These are phyloP conservation scores for Paecilomyces niveus DNA, from an alignment of 2,329 filamentous ascomycete species.

Conservation along the genomic window DNA sequence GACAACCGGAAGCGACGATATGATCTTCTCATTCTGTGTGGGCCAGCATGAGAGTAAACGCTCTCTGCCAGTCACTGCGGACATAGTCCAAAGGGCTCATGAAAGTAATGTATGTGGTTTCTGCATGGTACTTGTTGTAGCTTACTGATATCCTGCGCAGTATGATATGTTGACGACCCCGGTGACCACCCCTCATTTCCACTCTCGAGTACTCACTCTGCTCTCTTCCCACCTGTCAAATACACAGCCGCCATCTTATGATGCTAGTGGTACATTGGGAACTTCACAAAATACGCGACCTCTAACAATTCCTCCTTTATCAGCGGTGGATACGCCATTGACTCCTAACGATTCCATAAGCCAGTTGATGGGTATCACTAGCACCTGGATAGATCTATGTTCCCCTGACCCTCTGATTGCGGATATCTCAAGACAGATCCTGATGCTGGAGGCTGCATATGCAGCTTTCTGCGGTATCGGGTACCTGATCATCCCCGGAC, in stretches of 20 bases:
- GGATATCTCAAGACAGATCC: conserved; percentile 78
- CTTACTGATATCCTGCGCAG: conserved; percentile 27
- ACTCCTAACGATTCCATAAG: conserved; percentile 74
- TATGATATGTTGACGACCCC: conserved; percentile 60
- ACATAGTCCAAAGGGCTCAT: conserved; percentile 49
- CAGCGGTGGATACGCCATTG: conserved; percentile 51
- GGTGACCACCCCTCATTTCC: conserved; percentile 55
- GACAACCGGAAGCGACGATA: conserved; percentile 24
- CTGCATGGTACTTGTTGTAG: neutral
- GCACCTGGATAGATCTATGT: conserved; percentile 85
- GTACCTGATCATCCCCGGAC: conserved; percentile 75
- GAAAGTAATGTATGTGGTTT: conserved; percentile 44
- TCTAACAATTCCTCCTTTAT: conserved; percentile 34
- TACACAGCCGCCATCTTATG: conserved; percentile 27
- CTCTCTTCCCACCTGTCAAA: conserved; percentile 46
- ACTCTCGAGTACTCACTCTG: conserved; percentile 49
- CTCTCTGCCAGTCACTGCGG: conserved; percentile 39
- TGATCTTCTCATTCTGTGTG: conserved; percentile 48
- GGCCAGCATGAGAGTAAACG: conserved; percentile 56
- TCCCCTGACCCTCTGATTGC: conserved; percentile 76
- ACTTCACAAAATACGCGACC: conserved; percentile 35
- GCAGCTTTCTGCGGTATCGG: conserved; percentile 89
- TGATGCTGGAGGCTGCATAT: conserved; percentile 88
- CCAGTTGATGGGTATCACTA: conserved; percentile 71
- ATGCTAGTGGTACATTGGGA: conserved; percentile 30